Conservation (phyloP, 2,329 filamentous ascomycete genomes). For the Penicillium thymicola region DNA sequence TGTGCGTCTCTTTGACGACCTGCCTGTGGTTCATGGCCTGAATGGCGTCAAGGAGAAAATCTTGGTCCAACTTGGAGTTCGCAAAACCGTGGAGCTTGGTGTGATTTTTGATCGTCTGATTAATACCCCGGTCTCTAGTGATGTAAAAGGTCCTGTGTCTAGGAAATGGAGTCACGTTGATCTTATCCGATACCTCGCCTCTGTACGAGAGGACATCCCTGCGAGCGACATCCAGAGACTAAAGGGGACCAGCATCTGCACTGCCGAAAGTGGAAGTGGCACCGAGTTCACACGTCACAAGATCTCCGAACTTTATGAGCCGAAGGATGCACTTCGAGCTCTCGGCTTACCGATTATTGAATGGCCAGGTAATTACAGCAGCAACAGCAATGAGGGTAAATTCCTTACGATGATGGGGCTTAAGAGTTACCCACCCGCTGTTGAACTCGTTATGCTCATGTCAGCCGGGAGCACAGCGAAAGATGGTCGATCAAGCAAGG, state of each 20-base stretch:
- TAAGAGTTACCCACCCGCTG: slow-evolving; percentile 65
- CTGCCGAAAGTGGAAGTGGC: slow-evolving; percentile 61
- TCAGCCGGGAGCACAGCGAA: slow-evolving; percentile 55
- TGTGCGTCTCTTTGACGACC: slow-evolving; percentile 93
- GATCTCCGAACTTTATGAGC: slow-evolving; percentile 77
- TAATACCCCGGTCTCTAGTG: slow-evolving; percentile 50
- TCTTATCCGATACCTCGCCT: slow-evolving; percentile 88
- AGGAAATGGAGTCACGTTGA: slow-evolving; percentile 87
- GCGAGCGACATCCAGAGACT: slow-evolving; percentile 74
- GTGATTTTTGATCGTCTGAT: slow-evolving; percentile 89
- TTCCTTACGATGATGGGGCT: slow-evolving; percentile 75
- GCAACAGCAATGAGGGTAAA: slow-evolving; percentile 66
- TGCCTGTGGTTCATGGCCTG: slow-evolving; percentile 75
- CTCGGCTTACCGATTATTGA: slow-evolving; percentile 73
- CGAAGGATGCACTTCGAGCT: slow-evolving; percentile 65
- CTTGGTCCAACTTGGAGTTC: slow-evolving; percentile 74
- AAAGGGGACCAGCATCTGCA: slow-evolving; percentile 74
- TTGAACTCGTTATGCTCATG: slow-evolving; percentile 77
- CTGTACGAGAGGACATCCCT: slow-evolving; percentile 86
- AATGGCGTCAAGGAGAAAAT: slow-evolving; percentile 88
- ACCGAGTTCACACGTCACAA: slow-evolving; percentile 62
- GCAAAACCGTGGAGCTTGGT: slow-evolving; percentile 91
- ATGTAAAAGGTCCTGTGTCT: slow-evolving; percentile 47
- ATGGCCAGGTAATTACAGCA: slow-evolving; percentile 72
- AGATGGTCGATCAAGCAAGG: slow-evolving; percentile 60